phyloP scores from a whole-genome alignment of 768 basidiomycete genomes.

The Hygrophoropsis aurantiaca region DNA sequence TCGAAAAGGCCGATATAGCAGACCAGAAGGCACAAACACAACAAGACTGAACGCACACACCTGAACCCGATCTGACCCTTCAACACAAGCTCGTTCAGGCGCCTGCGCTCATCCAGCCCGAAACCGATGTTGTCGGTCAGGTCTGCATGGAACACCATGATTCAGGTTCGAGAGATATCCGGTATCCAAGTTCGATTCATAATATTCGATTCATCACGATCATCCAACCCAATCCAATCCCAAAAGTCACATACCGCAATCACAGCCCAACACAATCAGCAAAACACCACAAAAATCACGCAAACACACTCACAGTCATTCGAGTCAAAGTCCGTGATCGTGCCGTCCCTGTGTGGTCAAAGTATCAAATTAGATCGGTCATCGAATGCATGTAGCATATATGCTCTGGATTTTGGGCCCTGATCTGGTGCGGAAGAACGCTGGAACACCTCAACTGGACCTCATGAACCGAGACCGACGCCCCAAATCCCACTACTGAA shows the following conservation, averaged over 20 bases:
- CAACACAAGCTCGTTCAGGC: conserved; percentile 73
- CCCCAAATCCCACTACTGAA: conserved; percentile 1
- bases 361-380: neutral
- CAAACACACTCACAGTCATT: conserved; percentile 74
- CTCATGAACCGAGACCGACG: too few species aligned
- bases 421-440: too few species aligned
- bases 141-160: conserved; percentile 41
- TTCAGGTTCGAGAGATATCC: too few species aligned
- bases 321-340: conserved; percentile 89
- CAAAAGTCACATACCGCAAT: too few species aligned
- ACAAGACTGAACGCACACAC: conserved; percentile 22
- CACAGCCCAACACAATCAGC: too few species aligned
- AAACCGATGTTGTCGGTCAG: conserved; percentile 90
- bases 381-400: too few species aligned
- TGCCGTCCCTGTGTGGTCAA: conserved; percentile 69
- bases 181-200: too few species aligned
- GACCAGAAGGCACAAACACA: neutral
- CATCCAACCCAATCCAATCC: too few species aligned
- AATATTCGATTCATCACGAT: too few species aligned
- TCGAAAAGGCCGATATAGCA: too few species aligned
- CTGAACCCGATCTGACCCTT: conserved; percentile 69
- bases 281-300: neutral
- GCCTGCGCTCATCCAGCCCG: conserved; percentile 71
- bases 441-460: too few species aligned
- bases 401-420: too few species aligned